Conservation (phyloP, 306 rosid species). For the Hippophae rhamnoides region DNA sequence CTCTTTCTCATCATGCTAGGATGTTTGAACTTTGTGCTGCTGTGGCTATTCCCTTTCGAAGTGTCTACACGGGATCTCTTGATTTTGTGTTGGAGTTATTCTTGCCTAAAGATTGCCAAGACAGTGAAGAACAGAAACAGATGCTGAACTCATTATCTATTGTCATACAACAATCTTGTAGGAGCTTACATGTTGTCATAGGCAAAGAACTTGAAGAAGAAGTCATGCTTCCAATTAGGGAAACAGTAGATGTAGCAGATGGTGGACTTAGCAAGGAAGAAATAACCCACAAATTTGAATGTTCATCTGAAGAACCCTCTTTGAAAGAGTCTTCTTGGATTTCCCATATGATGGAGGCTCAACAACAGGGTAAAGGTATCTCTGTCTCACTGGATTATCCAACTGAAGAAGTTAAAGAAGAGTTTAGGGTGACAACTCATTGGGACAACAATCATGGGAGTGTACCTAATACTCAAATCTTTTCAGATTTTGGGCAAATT, state of each 20-base stretch:
- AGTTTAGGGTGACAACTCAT: slow-evolving; percentile 39
- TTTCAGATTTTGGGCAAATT: slow-evolving; percentile 29
- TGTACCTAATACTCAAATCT: slow-evolving; percentile 16
- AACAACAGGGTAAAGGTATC: slow-evolving; percentile 37
- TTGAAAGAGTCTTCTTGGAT: slow-evolving; percentile 36
- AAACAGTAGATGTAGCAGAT: slow-evolving; percentile 1
- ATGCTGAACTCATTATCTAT: slow-evolving; percentile 39
- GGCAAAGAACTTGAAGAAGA: slow-evolving; percentile 29
- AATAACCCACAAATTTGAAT: slow-evolving; percentile 7
- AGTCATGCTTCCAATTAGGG: slow-evolving; percentile 11
- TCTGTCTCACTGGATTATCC: slow-evolving; percentile 38
- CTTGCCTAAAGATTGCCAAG: slow-evolving; percentile 42
- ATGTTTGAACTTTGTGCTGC: slow-evolving; percentile 47
- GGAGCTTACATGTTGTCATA: slow-evolving; percentile 29
- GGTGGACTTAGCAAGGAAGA: slow-evolving; percentile 10
- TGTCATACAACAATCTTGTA: slow-evolving; percentile 40
- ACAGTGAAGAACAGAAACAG: slow-evolving; percentile 34
- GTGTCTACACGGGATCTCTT: slow-evolving; percentile 29
- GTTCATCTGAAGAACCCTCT: slow-evolving; percentile 14
- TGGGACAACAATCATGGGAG: slow-evolving; percentile 19
- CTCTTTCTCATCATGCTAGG: slow-evolving; percentile 45
- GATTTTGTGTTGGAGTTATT: slow-evolving; percentile 57
- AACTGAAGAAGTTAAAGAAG: slow-evolving; percentile 34
- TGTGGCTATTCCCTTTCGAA: slow-evolving; percentile 46
- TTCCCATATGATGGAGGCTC: slow-evolving; percentile 52